Conservation (phyloP, 768 basidiomycete genomes). For the Lyophyllum shimeji region DNA sequence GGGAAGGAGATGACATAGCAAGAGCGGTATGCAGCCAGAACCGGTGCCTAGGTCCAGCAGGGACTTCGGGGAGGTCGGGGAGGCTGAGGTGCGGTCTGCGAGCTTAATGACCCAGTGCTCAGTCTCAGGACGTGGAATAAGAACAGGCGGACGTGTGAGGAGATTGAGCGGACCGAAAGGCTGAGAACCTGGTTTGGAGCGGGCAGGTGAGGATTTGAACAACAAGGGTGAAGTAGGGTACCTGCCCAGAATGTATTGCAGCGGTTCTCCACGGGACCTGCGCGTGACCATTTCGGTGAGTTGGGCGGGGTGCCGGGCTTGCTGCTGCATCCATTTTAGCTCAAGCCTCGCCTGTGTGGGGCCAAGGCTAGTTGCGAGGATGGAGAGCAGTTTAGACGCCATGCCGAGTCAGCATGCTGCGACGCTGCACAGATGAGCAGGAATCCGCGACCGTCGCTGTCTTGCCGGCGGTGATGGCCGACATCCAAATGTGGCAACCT, state of each 20-base stretch:
- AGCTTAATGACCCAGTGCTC: slow-evolving; percentile 77
- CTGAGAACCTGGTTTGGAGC: slow-evolving; percentile 56
- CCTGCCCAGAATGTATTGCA: slow-evolving; percentile 89
- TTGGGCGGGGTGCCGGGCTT: slow-evolving; percentile 17
- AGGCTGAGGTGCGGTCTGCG: slow-evolving; percentile 42
- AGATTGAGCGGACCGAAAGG: slow-evolving; percentile 87
- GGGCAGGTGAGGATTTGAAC: slow-evolving; percentile 13
- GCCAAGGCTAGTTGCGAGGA: slow-evolving; percentile 34
- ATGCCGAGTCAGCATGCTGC: slow-evolving; percentile 6
- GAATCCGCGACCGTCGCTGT: not conserved
- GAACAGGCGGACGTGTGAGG: slow-evolving; percentile 69
- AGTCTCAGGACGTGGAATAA: slow-evolving; percentile 96
- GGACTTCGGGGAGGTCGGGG: slow-evolving; percentile 31
- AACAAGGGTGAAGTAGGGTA: slow-evolving; percentile 17
- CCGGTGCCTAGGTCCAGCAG: slow-evolving; percentile 93
- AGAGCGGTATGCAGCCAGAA: slow-evolving; percentile 86
- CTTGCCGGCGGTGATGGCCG: slow-evolving; percentile 16
- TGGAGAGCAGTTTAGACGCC: slow-evolving; percentile 20
- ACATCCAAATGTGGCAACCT: slow-evolving; percentile 16
- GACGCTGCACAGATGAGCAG: not conserved
- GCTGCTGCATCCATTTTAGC: slow-evolving; percentile 43
- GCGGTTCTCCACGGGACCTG: slow-evolving; percentile 68
- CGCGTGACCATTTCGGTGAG: slow-evolving; percentile 54
- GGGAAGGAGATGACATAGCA: slow-evolving; percentile 70
- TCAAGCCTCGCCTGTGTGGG: slow-evolving; percentile 37